These are phyloP conservation scores for Barnettozyma wickerhamii DNA, from an alignment of 805 yeast species.

Conservation along the genomic window DNA sequence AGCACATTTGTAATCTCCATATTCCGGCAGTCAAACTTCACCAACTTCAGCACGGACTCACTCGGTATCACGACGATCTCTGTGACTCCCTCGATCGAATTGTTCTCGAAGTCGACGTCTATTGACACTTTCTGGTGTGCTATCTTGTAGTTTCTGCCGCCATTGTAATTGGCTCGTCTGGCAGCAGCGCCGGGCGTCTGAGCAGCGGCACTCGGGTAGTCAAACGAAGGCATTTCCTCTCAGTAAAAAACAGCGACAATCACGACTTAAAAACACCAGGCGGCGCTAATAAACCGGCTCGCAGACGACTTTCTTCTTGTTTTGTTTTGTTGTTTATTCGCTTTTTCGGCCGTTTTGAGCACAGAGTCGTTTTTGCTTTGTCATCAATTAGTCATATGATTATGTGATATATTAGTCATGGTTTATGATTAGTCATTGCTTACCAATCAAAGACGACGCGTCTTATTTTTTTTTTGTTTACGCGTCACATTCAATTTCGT, in stretches of 20 bases:
- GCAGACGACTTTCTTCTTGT: not conserved
- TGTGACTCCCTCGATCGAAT: slow-evolving; percentile 63
- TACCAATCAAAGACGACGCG: too few relatives aligned
- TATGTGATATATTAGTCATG: too few relatives aligned
- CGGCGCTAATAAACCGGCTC: too few relatives aligned
- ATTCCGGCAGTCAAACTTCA: slow-evolving; percentile 79
- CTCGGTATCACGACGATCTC: slow-evolving; percentile 79
- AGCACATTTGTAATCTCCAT: slow-evolving; percentile 58
- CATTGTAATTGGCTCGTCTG: slow-evolving; percentile 3
- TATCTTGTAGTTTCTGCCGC: slow-evolving; percentile 46
- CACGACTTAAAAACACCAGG: too few relatives aligned
- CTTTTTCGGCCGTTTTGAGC: too few relatives aligned
- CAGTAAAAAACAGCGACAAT: too few relatives aligned
- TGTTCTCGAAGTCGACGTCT: slow-evolving; percentile 71
- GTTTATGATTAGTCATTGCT: too few relatives aligned
- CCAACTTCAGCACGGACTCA: slow-evolving; percentile 47
- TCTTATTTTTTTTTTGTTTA: too few relatives aligned
- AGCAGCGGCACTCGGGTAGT: slow-evolving; percentile 17
- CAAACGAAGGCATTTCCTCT: slow-evolving; percentile 18
- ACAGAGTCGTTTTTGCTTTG: too few relatives aligned
- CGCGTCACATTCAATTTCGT: too few relatives aligned
- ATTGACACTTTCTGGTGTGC: slow-evolving; percentile 82
- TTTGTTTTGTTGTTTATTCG: not conserved
- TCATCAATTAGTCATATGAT: too few relatives aligned
- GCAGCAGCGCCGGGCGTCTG: slow-evolving; percentile 15